A percentile compares a stretch with the other conserved stretches of the same genome.
These are phyloP conservation scores for Aspergillus incahuasiensis DNA, from an alignment of 495 filamentous ascomycete genomes.

Conservation along the genomic window DNA sequence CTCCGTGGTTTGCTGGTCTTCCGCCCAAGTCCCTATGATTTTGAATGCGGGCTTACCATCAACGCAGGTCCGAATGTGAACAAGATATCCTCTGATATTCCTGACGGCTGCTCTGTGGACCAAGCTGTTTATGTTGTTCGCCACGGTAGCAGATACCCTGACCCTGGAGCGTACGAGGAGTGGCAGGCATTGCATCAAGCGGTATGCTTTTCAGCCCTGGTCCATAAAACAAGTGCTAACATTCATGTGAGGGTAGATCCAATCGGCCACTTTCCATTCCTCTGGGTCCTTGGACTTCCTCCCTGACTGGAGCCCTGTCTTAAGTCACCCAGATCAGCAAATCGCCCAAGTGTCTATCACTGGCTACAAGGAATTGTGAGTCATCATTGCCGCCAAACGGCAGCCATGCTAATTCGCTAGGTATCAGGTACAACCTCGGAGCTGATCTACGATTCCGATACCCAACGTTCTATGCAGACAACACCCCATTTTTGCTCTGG, in stretches of 20 bases:
- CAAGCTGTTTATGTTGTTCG: slow-evolving; percentile 50
- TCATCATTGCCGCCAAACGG: slow-evolving; percentile 24
- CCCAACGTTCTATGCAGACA: slow-evolving; percentile 51
- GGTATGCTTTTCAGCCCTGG: slow-evolving; percentile 20
- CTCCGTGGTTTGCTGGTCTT: slow-evolving; percentile 49
- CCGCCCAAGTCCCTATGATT: background rate
- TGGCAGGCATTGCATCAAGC: slow-evolving; percentile 45
- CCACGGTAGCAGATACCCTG: slow-evolving; percentile 55
- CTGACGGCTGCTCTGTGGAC: slow-evolving; percentile 49
- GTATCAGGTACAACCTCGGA: slow-evolving; percentile 20
- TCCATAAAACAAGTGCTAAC: background rate
- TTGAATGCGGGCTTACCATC: background rate
- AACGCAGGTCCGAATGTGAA: slow-evolving; percentile 48
- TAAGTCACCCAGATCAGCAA: slow-evolving; percentile 43
- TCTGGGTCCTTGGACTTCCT: slow-evolving; percentile 43
- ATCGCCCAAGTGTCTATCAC: slow-evolving; percentile 49
- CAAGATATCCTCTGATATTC: slow-evolving; percentile 42
- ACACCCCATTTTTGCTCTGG: slow-evolving; percentile 51
- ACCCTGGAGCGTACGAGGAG: slow-evolving; percentile 47
- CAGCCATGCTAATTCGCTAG: slow-evolving; percentile 12
- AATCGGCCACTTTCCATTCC: slow-evolving; percentile 41
- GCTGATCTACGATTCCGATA: slow-evolving; percentile 31
- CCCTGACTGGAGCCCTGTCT: slow-evolving; percentile 47
- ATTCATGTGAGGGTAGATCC: slow-evolving; percentile 24
- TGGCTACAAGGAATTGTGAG: slow-evolving; percentile 47